These are phyloP conservation scores for Phytophthora hibernalis DNA, from an alignment of 352 stramenopile genomes.

Conservation along the genomic window DNA sequence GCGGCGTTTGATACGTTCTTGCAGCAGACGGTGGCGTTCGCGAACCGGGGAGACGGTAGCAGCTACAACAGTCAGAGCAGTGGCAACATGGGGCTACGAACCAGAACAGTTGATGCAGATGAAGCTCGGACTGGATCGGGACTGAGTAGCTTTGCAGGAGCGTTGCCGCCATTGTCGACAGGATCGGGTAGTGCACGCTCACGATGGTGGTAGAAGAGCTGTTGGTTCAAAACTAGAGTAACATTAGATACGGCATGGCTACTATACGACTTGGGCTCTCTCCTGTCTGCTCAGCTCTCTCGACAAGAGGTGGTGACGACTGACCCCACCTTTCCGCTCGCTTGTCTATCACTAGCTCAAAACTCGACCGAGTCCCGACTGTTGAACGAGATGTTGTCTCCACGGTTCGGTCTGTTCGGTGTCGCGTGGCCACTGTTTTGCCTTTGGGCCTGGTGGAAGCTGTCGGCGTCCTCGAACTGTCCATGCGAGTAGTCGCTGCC, in stretches of 20 bases:
- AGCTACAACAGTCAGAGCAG: conserved; percentile 24
- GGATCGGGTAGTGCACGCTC: conserved; percentile 26
- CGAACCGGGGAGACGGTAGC: conserved; percentile 41
- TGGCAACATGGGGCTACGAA: conserved; percentile 48
- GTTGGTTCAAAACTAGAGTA: conserved; percentile 37
- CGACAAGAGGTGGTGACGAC: not conserved
- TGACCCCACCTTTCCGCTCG: not conserved
- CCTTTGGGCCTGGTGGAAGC: conserved; percentile 20
- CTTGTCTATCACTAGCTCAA: conserved; percentile 38
- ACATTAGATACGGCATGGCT: conserved; percentile 41
- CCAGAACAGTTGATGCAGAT: conserved; percentile 35
- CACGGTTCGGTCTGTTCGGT: conserved; percentile 5
- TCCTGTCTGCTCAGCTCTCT: not conserved
- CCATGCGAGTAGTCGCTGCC: conserved; percentile 43
- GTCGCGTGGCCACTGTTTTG: conserved; percentile 21
- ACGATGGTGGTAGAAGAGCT: conserved; percentile 43
- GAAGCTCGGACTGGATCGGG: conserved; percentile 10
- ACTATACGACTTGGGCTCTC: conserved; percentile 30
- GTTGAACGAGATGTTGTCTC: conserved; percentile 29
- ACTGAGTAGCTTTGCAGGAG: conserved; percentile 15
- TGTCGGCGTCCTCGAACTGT: conserved; percentile 60
- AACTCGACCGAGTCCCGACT: conserved; percentile 67
- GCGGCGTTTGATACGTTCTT: conserved; percentile 68
- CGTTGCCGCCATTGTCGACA: conserved; percentile 36
- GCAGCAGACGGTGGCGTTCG: conserved; percentile 66